phyloP scores from a whole-genome alignment of 73 alveolate species.

The Paramecium octaurelia region DNA sequence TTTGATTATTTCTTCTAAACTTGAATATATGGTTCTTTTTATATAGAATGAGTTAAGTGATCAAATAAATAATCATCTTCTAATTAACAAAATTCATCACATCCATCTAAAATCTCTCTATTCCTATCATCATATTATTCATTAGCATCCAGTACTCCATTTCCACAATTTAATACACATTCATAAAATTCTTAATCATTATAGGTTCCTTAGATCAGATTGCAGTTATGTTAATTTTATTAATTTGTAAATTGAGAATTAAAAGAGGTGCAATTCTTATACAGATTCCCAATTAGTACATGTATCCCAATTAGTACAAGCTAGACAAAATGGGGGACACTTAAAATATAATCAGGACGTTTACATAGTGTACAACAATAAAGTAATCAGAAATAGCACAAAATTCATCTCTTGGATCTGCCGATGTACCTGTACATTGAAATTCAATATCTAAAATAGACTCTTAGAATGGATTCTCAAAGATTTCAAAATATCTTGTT shows the following conservation, averaged over 20 bases:
- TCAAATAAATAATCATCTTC: background rate
- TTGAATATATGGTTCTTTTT: background rate
- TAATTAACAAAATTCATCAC: background rate
- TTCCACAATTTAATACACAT: background rate
- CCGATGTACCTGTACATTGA: background rate
- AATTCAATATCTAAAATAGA: background rate
- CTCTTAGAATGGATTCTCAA: background rate
- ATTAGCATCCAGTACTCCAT: background rate
- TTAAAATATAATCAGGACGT: background rate
- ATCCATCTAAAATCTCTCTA: background rate
- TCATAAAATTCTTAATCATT: background rate
- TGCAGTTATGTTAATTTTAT: background rate
- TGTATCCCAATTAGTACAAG: background rate
- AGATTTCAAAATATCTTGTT: background rate
- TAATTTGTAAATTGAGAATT: background rate
- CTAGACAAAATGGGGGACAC: background rate
- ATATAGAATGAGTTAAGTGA: background rate
- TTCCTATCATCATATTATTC: background rate
- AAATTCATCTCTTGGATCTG: background rate
- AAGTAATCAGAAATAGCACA: background rate
- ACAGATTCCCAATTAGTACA: background rate
- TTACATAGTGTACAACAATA: background rate
- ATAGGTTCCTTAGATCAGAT: background rate
- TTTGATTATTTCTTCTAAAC: background rate
- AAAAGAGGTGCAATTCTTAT: background rate